Conservation (phyloP, 2,329 filamentous ascomycete genomes). For the Leptoxyphium fumago region DNA sequence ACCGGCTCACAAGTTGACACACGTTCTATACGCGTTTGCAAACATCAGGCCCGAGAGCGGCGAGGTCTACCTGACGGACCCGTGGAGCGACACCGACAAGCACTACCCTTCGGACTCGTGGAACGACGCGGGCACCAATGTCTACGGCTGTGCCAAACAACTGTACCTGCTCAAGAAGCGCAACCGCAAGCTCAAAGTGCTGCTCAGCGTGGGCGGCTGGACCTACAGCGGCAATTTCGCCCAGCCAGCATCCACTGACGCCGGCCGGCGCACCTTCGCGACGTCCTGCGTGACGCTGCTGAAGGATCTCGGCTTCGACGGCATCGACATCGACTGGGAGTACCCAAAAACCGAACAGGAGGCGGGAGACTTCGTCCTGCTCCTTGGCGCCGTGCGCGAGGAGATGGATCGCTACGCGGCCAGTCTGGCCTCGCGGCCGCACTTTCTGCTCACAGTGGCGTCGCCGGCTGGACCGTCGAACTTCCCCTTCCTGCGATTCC, state of each 20-base stretch:
- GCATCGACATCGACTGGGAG: conserved; percentile 35
- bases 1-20: conserved; percentile 66
- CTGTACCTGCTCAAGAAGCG: conserved; percentile 61
- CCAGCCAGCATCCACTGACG: conserved; percentile 46
- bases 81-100: conserved; percentile 53
- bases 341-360: conserved; percentile 29
- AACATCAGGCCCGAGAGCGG: conserved; percentile 68
- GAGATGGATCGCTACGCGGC: conserved; percentile 27
- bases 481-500: conserved; percentile 26
- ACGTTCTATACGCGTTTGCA: conserved; percentile 82
- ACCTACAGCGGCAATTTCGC: conserved; percentile 67
- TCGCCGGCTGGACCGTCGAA: conserved; percentile 30
- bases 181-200: conserved; percentile 61
- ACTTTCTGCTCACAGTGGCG: conserved; percentile 31
- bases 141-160: conserved; percentile 66
- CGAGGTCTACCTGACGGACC: conserved; percentile 60
- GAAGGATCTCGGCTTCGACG: conserved; percentile 60
- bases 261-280: conserved; percentile 52
- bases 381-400: conserved; percentile 24
- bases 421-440: conserved; percentile 19
- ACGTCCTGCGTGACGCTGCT: conserved; percentile 58
- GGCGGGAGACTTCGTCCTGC: conserved; percentile 24
- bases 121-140: conserved; percentile 50
- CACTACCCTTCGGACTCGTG: conserved; percentile 55
- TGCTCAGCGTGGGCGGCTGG: conserved; percentile 76